These are phyloP conservation scores for Cyclostephanos tholiformis DNA, from an alignment of 108 stramenopile species.

Conservation along the genomic window DNA sequence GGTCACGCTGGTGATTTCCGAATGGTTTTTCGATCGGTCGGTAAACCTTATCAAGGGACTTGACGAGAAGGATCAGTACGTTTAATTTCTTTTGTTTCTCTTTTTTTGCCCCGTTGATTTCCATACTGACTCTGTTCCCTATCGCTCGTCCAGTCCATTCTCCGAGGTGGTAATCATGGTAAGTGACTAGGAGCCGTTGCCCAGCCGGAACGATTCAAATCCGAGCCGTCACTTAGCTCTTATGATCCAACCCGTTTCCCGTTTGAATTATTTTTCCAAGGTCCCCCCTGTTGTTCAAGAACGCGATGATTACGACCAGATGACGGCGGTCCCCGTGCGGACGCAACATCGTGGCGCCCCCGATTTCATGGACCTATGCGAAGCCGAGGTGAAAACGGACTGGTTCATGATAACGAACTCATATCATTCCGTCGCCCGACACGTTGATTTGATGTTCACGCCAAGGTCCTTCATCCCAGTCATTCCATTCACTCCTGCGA, in stretches of 20 bases:
- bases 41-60: slow-evolving; percentile 51
- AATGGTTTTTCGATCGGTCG: slow-evolving; percentile 62
- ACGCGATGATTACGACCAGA: slow-evolving; percentile 53
- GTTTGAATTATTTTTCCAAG: no score
- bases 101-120: no score
- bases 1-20: slow-evolving; percentile 63
- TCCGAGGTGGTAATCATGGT: slow-evolving; percentile 62
- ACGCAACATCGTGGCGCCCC: slow-evolving; percentile 56
- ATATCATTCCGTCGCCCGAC: slow-evolving; percentile 61
- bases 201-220: no score
- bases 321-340: slow-evolving; percentile 53
- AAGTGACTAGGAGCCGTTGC: no score
- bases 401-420: slow-evolving; percentile 82
- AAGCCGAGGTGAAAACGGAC: slow-evolving; percentile 58
- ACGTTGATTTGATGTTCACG: slow-evolving; percentile 70
- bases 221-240: no score
- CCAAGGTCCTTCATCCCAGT: slow-evolving; percentile 63
- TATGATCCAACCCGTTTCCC: no score
- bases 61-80: slow-evolving; percentile 57
- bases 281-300: slow-evolving; percentile 46
- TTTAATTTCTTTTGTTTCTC: neutral
- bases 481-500: slow-evolving; percentile 61
- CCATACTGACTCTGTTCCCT: no score
- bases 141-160: slow-evolving; percentile 40
- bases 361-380: slow-evolving; percentile 69